These are phyloP conservation scores for Arthrobotrys pseudoclavata DNA, from an alignment of 2,329 filamentous ascomycete genomes.

Conservation along the genomic window DNA sequence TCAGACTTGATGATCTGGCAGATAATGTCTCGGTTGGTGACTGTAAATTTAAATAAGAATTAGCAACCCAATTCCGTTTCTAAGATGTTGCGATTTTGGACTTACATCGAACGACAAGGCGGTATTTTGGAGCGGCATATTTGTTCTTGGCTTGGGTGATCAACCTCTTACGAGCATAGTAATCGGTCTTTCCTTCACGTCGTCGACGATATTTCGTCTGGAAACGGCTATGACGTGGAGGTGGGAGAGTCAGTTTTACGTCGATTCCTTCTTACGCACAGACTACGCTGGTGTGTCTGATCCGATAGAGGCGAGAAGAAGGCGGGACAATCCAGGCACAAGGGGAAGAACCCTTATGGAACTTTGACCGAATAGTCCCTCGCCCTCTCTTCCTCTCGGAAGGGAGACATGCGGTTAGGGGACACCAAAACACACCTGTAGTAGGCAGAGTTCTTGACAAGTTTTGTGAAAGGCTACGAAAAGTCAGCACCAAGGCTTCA, in stretches of 20 bases:
- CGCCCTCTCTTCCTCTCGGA: conserved; percentile 58
- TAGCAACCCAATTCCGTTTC: background rate
- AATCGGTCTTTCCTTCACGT: conserved; percentile 97
- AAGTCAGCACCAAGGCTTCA: conserved; percentile 1
- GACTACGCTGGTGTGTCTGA: background rate
- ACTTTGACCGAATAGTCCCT: conserved; percentile 46
- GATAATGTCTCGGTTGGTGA: conserved; percentile 77
- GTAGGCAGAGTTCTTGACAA: conserved; percentile 98
- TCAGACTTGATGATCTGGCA: conserved; percentile 97
- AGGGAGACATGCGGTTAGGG: conserved; percentile 44
- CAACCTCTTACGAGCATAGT: conserved; percentile 99
- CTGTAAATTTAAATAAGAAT: conserved; percentile 5
- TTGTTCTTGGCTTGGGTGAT: conserved; percentile 99
- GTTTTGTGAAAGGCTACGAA: conserved; percentile 85
- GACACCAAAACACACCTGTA: conserved; percentile 80
- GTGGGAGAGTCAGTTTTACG: conserved; percentile 61
- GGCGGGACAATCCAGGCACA: conserved; percentile 13
- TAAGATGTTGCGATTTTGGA: background rate
- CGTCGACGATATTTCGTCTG: conserved; percentile 99
- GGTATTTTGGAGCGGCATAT: conserved; percentile 99
- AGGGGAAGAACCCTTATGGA: conserved; percentile 12
- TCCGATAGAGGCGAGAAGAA: conserved; percentile 10
- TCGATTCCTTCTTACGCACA: conserved; percentile 1
- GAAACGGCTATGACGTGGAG: conserved; percentile 79
- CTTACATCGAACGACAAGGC: conserved; percentile 88